Conservation (phyloP, 306 rosid genomes). For the Styphnolobium japonicum region DNA sequence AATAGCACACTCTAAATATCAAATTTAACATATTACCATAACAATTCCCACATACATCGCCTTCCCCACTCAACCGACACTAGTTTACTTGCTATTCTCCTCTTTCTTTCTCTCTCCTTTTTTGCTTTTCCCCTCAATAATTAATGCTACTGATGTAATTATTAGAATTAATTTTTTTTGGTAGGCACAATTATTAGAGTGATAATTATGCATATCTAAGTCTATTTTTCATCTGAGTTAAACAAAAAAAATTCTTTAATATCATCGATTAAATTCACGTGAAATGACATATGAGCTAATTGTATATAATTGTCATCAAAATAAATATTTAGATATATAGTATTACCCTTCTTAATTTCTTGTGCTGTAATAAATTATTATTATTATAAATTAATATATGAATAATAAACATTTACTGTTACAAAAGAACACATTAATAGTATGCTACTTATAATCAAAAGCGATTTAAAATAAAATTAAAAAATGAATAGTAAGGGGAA, state of each 20-base stretch:
- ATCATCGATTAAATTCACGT: neutral
- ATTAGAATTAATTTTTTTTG: no score
- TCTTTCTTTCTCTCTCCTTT: neutral
- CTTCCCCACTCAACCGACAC: constrained; percentile 12
- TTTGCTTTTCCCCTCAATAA: neutral
- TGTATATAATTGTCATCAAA: neutral
- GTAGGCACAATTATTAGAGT: neutral
- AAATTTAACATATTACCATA: neutral
- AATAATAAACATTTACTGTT: neutral
- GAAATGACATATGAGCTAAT: neutral
- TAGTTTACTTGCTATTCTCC: neutral
- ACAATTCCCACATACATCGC: neutral
- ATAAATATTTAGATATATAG: neutral
- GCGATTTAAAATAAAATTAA: neutral
- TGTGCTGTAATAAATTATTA: neutral
- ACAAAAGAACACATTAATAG: neutral
- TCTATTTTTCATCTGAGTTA: neutral
- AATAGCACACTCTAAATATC: no score
- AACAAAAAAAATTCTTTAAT: neutral
- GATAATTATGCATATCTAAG: neutral
- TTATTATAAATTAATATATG: neutral
- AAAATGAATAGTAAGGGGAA: neutral
- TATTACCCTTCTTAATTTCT: neutral
- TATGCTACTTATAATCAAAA: neutral
- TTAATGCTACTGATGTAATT: neutral